These are phyloP conservation scores for Flaveria ramosissima DNA, from an alignment of 129 eudicot species.

Conservation along the genomic window DNA sequence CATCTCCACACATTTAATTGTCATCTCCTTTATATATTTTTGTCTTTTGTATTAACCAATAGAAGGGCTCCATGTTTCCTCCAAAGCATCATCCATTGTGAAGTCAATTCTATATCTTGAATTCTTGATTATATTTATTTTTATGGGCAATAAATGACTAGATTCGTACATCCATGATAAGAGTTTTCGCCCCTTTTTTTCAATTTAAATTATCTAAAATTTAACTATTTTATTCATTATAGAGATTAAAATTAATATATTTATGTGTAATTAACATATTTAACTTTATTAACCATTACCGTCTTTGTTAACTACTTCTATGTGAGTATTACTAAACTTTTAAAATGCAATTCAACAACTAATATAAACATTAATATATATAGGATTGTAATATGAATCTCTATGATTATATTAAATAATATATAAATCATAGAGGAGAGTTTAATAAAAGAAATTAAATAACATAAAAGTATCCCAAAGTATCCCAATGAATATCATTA, in stretches of 20 bases:
- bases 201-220: not conserved
- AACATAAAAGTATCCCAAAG: too few species aligned
- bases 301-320: not conserved
- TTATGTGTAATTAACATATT: too few species aligned
- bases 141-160: constrained; percentile 28
- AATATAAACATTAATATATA: not conserved
- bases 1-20: constrained; percentile 64
- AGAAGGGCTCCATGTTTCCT: constrained; percentile 37
- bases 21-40: constrained; percentile 33
- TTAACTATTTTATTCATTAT: not conserved
- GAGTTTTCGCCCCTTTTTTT: not conserved
- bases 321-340: not conserved
- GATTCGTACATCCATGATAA: constrained; percentile 22
- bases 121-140: constrained; percentile 22
- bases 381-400: not conserved
- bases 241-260: too few species aligned
- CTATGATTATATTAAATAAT: not conserved
- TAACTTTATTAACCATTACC: too few species aligned
- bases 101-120: constrained; percentile 32
- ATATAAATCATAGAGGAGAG: not conserved
- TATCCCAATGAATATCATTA: not conserved
- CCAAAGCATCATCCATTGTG: constrained; percentile 35
- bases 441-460: not conserved
- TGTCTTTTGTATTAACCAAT: constrained; percentile 44
- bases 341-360: not conserved